Evolutionary conservation across 805 yeast genomes (phyloP).

Genomic region (Yarrowia sp.): DNA sequence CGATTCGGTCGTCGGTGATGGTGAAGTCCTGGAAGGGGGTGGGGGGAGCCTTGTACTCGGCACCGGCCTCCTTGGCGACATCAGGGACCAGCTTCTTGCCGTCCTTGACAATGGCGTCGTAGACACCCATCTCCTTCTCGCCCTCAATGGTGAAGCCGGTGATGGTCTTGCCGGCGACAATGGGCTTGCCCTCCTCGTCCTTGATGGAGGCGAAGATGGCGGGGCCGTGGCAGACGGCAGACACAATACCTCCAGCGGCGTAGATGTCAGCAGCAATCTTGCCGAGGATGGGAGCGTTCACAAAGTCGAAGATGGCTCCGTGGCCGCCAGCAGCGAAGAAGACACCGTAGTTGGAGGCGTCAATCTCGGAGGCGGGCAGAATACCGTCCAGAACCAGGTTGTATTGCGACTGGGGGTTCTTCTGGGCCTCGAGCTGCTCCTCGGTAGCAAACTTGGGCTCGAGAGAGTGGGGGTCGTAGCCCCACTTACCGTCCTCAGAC

Average conservation of each 20-base stretch:
- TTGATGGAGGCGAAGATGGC: conserved; percentile 59
- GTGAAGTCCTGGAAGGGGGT: conserved; percentile 61
- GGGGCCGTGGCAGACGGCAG: conserved; percentile 78
- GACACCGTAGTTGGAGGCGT: conserved; percentile 59
- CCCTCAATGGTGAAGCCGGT: conserved; percentile 70
- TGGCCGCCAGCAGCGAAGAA: conserved; percentile 74
- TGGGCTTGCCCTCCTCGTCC: conserved; percentile 53
- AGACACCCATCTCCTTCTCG: conserved; percentile 52
- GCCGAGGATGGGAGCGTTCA: conserved; percentile 58
- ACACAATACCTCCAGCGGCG: conserved; percentile 60
- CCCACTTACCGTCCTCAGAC: conserved; percentile 64
- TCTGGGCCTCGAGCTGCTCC: conserved; percentile 54
- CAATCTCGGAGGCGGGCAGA: conserved; percentile 36
- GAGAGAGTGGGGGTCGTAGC: conserved; percentile 65
- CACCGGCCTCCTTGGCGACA: conserved; percentile 54
- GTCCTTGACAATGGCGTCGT: conserved; percentile 3
- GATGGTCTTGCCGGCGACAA: conserved; percentile 60
- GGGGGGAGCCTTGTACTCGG: conserved; percentile 55
- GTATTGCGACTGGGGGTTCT: conserved; percentile 54
- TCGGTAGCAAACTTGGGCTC: conserved; percentile 54
- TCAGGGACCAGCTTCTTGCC: conserved; percentile 51
- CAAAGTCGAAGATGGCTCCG: conserved; percentile 65
- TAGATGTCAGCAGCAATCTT: conserved; percentile 57
- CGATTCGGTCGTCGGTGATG: conserved; percentile 62
- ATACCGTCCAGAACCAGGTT: conserved; percentile 52